Evolutionary conservation across 768 basidiomycete genomes (phyloP), one percentile per base, ranked within the genome.

Genomic region (Mycena polygramma): DNA sequence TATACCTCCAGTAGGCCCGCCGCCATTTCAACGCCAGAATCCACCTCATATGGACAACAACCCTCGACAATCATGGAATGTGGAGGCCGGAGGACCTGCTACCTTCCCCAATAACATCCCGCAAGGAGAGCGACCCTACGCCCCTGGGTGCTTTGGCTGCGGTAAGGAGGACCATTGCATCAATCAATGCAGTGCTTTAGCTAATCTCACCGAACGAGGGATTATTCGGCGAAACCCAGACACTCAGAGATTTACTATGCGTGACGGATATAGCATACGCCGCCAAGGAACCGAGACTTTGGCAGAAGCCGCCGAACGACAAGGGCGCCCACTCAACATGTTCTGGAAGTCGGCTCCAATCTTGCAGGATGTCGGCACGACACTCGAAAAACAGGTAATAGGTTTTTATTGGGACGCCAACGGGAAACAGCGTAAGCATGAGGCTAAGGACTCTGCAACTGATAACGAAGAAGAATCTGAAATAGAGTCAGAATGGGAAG

Each of bases 381-480:
- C n/a, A 26, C 7, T 63, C 17, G 61, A 63, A 19, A 53, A 53
- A 43, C 61, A 63, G 19, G 61, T 63, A 2, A 53, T 53, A 49
- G 61, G 51, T 2, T 63, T 22, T 35, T 63, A 63, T 35, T 63
- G 61, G 61, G 43, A 63, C 0, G 24, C 24, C 4, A 43, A 41
- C 9, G 13, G 17, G 3, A 30, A 7, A 2, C 46, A 49, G n/a
- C 14, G 36, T 14, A 6, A 3, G 6, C 6, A 6, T 6, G 30
- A 30, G 6, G 6, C 30, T 30, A 6, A 30, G 3, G 30, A n/a
- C n/a, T n/a, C n/a, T n/a, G n/a, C n/a, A n/a, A n/a, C n/a, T 30
- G 35, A 51, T 1, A 37, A 6, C 26, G 26, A n/a, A 30, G 30
- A 30, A 2, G 30, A 30, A 30, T 30, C 30, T 30, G 30, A 30